These are phyloP conservation scores for Scenedesmus sp. DNA, from an alignment of 163 green algal genomes.

Conservation along the genomic window DNA sequence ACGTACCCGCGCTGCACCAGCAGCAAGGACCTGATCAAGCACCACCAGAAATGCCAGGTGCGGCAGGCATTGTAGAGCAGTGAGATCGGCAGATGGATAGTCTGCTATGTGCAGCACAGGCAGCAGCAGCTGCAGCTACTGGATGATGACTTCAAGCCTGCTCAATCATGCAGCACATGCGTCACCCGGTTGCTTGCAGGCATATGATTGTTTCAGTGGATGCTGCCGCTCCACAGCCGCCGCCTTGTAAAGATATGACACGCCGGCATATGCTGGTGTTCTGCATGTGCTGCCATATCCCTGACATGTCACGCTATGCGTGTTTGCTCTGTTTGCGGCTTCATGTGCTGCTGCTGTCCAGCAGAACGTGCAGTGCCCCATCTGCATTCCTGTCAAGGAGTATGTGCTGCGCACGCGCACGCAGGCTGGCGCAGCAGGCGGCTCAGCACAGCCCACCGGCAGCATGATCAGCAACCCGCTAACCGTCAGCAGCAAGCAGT, in stretches of 20 bases:
- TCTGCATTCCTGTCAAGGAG: slow-evolving; percentile 96
- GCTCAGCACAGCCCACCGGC: slow-evolving; percentile 24
- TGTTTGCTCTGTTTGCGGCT: background rate
- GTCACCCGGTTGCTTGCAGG: no score
- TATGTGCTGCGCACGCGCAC: slow-evolving; percentile 79
- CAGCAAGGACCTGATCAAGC: slow-evolving; percentile 91
- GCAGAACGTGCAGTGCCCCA: slow-evolving; percentile 81
- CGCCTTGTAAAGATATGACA: no score
- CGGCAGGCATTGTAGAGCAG: no score
- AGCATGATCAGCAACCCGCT: slow-evolving; percentile 44
- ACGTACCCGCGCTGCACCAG: slow-evolving; percentile 85
- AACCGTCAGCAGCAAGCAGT: slow-evolving; percentile 46
- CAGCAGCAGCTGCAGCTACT: no score
- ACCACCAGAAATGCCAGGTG: slow-evolving; percentile 92
- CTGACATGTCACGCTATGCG: background rate
- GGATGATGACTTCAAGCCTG: no score
- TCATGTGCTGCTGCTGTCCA: background rate
- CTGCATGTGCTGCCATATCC: no score
- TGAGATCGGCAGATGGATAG: background rate
- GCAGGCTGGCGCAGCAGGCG: background rate
- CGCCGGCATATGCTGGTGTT: no score
- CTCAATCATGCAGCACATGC: no score
- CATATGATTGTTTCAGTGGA: no score
- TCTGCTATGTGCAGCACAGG: no score
- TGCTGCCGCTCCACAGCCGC: no score